Evolutionary conservation across 208 protist species (phyloP).

Genomic region (Acanthamoeba sp.): DNA sequence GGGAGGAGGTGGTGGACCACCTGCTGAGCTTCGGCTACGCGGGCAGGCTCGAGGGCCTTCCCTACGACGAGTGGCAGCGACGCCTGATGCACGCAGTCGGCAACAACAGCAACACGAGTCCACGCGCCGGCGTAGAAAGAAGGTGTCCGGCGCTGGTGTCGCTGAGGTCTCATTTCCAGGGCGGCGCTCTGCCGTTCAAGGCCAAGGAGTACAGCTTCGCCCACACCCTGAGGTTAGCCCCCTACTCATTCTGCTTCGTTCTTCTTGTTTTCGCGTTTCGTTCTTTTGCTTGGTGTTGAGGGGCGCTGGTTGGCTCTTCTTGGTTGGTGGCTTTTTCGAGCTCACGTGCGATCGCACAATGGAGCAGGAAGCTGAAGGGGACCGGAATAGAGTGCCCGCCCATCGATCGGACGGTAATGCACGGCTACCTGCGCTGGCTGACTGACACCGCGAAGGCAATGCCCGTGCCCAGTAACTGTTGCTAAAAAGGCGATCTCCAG

Average conservation of each 20-base stretch:
- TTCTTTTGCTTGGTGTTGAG: too few relatives aligned
- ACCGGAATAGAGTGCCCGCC: neutral
- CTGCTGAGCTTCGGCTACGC: slow-evolving; percentile 2
- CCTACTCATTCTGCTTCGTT: neutral
- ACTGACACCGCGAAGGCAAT: too few relatives aligned
- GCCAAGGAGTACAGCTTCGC: slow-evolving; percentile 4
- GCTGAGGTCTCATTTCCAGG: neutral
- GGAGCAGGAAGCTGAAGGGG: neutral
- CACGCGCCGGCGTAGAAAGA: neutral
- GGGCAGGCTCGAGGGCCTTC: neutral
- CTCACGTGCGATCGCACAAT: too few relatives aligned
- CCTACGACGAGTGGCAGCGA: neutral
- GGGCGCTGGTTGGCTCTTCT: too few relatives aligned
- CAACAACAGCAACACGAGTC: neutral
- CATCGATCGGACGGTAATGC: neutral
- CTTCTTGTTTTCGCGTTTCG: neutral
- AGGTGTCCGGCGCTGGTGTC: slow-evolving; percentile 1
- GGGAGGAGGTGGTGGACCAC: neutral
- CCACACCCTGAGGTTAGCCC: neutral
- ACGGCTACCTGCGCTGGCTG: neutral
- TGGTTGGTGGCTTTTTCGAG: too few relatives aligned
- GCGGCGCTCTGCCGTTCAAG: neutral
- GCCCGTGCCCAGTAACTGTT: too few relatives aligned
- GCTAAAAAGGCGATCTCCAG: too few relatives aligned
- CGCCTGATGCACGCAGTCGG: neutral